Base-by-base conservation (phyloP, 1,284 basidiomycete species). In the Peniophora sp. region DNA sequence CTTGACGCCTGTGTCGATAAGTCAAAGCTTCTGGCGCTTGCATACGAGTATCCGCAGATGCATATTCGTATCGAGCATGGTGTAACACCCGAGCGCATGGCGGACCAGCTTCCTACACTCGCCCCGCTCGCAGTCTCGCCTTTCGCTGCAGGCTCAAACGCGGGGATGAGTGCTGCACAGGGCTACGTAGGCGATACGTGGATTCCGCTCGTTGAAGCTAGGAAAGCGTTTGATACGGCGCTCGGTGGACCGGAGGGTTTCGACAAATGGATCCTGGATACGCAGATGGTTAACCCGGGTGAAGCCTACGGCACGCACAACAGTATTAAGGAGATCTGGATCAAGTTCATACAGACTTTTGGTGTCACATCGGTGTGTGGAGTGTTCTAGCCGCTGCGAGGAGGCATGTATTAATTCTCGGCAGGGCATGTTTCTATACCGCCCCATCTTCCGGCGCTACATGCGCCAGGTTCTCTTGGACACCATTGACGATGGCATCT, bases 241-340 rank as follows among this genome's bases (percentile, higher is more conserved):
- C 67, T 86, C 24, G 83, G 82, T 35, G 83, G 83, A 2, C 69
- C 75, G 0, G 71, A 74, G 53, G 83, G 77, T 3, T 89, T 88
- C 55, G 84, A 89, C 61, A 66, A 67, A 49, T 87, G 83, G 85
- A 69, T 81, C 5, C 62, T 76, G 47, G 70, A 69, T 43, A 63
- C 74, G 3, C 69, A 86, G 69, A 80, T 72, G 45, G 84, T 89
- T 55, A 80, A 82, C 60, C 80, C 84, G 2, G 68, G 70, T 1
- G 82, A 87, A 58, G 83, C 84, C 5, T 87, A 88, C 57, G 70
- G 73, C 3, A 87, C 81, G 1, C 80, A 87, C 55, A 85, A 85
- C 52, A 83, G 82, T 2, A 70, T 81, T 2, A 66, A 70, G 2
- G 85, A 85, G 74, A 32, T 32, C 27, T 32, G 27, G 27, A 32